These are phyloP conservation scores for Cyberlindnera mississippiensis DNA, from an alignment of 805 yeast species.

Conservation along the genomic window DNA sequence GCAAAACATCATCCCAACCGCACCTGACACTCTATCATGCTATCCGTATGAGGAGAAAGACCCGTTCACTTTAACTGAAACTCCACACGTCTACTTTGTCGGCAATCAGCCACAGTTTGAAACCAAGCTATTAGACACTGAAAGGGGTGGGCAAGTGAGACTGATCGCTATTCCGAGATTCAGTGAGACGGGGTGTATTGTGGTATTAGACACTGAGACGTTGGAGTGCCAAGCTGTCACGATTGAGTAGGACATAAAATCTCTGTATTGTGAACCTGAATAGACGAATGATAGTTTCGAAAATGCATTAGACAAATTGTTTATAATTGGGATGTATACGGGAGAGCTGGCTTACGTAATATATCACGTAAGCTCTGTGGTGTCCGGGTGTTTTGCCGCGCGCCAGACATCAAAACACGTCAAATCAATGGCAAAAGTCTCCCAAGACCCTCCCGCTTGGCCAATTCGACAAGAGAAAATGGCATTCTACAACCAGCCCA, in stretches of 20 bases:
- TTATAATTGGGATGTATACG: neutral
- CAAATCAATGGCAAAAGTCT: neutral
- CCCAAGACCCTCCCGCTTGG: no score
- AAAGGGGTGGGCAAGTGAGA: conserved; percentile 41
- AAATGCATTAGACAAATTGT: no score
- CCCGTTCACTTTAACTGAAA: conserved; percentile 74
- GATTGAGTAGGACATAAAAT: no score
- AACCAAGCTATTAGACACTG: conserved; percentile 37
- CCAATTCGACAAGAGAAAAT: conserved; percentile 1
- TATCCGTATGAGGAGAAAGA: conserved; percentile 76
- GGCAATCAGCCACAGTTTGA: conserved; percentile 77
- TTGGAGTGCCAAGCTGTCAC: conserved; percentile 50
- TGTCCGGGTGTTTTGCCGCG: neutral
- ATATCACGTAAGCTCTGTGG: neutral
- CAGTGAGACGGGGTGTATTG: conserved; percentile 57
- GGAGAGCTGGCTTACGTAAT: neutral
- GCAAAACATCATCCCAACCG: conserved; percentile 90
- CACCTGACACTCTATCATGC: conserved; percentile 92
- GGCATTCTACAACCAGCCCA: conserved; percentile 13
- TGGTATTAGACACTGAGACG: conserved; percentile 54
- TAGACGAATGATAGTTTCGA: no score
- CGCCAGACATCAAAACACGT: neutral
- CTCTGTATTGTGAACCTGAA: no score
- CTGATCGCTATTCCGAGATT: conserved; percentile 72
- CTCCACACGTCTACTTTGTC: conserved; percentile 82